phyloP scores from a whole-genome alignment of 176 grass and related monocot species.

The Carex myosuroides region DNA sequence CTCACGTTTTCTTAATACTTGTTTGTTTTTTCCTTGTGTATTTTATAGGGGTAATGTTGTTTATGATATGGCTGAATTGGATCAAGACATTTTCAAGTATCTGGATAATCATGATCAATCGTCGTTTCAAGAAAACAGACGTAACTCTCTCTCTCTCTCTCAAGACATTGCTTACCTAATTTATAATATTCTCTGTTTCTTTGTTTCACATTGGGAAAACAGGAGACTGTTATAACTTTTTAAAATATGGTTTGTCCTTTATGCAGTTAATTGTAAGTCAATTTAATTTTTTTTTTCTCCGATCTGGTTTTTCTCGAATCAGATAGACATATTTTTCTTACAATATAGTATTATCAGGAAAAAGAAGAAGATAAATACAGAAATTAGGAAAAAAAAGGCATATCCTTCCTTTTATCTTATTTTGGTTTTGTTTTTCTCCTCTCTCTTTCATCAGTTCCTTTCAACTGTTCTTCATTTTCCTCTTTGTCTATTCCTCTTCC shows the following conservation, averaged over 20 bases:
- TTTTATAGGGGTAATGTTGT: not conserved
- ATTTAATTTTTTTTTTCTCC: not conserved
- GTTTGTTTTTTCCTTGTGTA: not conserved
- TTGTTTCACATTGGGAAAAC: slow-evolving; percentile 8
- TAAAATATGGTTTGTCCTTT: not conserved
- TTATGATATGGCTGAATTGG: not conserved
- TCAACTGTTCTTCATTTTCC: not conserved
- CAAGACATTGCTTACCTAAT: not conserved
- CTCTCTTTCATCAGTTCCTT: not conserved
- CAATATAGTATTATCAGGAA: not conserved
- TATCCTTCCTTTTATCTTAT: not conserved
- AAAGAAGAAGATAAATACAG: not conserved
- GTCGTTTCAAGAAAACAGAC: slow-evolving; percentile 6
- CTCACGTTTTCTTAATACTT: not conserved
- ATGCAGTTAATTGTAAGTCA: not conserved
- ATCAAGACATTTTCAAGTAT: not conserved
- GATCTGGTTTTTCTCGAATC: not conserved
- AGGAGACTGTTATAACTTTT: not conserved
- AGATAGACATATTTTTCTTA: not conserved
- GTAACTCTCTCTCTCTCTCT: not conserved
- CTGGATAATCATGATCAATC: slow-evolving; percentile 11
- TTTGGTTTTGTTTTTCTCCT: not conserved
- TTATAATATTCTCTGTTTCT: not conserved
- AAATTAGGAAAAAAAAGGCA: not conserved
- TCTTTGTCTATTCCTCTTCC: not conserved